These are phyloP conservation scores for Fusarium chaquense DNA, from an alignment of 2,329 filamentous ascomycete genomes.

Conservation along the genomic window DNA sequence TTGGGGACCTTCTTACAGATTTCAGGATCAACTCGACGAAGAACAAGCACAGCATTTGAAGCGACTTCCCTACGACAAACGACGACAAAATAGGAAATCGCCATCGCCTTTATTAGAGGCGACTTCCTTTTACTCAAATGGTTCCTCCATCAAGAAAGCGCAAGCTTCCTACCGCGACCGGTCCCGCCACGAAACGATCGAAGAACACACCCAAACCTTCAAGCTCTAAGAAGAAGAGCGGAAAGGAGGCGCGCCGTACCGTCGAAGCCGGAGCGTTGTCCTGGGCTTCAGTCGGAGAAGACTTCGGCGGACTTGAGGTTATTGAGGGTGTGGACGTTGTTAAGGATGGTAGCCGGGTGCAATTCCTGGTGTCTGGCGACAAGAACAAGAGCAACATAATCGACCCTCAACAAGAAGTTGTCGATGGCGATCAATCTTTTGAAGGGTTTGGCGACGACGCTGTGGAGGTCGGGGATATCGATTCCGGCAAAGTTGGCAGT, in stretches of 20 bases:
- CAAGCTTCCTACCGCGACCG: slow-evolving; percentile 52
- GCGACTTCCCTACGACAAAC: slow-evolving; percentile 1
- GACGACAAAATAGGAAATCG: background rate
- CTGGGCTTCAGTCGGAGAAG: slow-evolving; percentile 86
- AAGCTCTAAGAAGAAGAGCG: slow-evolving; percentile 48
- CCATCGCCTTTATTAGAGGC: slow-evolving; percentile 22
- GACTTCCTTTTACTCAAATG: slow-evolving; percentile 45
- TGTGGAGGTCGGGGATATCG: slow-evolving; percentile 51
- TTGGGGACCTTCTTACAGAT: slow-evolving; percentile 28
- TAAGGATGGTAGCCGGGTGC: slow-evolving; percentile 68
- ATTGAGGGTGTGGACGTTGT: slow-evolving; percentile 92
- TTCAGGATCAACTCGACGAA: slow-evolving; percentile 23
- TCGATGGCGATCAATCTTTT: slow-evolving; percentile 68
- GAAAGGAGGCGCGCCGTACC: slow-evolving; percentile 45
- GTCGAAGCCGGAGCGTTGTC: slow-evolving; percentile 62
- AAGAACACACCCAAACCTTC: slow-evolving; percentile 47
- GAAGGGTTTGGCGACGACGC: slow-evolving; percentile 70
- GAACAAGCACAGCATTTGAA: slow-evolving; percentile 12
- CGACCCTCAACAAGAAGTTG: slow-evolving; percentile 31
- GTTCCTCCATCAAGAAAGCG: slow-evolving; percentile 53
- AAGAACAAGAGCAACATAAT: slow-evolving; percentile 60
- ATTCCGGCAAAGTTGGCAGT: slow-evolving; percentile 51
- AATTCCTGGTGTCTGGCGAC: slow-evolving; percentile 63
- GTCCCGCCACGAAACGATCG: slow-evolving; percentile 54
- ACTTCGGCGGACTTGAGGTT: slow-evolving; percentile 92